These are phyloP conservation scores for Fraxinus pennsylvanica DNA, from an alignment of 257 asterid genomes.

Conservation along the genomic window DNA sequence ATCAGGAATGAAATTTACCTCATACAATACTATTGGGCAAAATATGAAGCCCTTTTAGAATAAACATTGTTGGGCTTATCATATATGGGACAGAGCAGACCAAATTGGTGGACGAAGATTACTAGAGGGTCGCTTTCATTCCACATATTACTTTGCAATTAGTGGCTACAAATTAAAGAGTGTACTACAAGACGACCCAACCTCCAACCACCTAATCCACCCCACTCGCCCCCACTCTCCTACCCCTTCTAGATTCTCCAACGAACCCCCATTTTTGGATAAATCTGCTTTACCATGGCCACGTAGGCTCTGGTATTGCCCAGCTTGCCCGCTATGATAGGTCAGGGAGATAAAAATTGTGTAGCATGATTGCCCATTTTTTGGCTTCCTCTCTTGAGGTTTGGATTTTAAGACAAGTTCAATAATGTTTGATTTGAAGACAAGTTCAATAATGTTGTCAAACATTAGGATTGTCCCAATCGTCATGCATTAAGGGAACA, in stretches of 20 bases:
- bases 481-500: constrained; percentile 4
- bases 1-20: too few species aligned
- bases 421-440: too few species aligned
- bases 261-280: not conserved
- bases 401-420: not conserved
- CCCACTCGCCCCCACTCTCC: too few species aligned
- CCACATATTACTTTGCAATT: constrained; percentile 28
- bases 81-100: constrained; percentile 3
- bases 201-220: too few species aligned
- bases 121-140: constrained; percentile 41
- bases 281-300: too few species aligned
- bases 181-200: constrained; percentile 11
- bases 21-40: too few species aligned
- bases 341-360: too few species aligned
- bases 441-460: not conserved
- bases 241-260: constrained; percentile 17
- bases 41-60: not conserved
- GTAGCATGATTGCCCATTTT: not conserved
- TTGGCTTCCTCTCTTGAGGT: constrained; percentile 7
- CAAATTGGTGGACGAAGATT: constrained; percentile 42
- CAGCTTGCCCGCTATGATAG: too few species aligned
- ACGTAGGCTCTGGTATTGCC: too few species aligned
- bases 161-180: constrained; percentile 42
- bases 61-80: not conserved
- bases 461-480: not conserved